These are phyloP conservation scores for Moricandia arvensis DNA, from an alignment of 345 rosid genomes.

Conservation along the genomic window DNA sequence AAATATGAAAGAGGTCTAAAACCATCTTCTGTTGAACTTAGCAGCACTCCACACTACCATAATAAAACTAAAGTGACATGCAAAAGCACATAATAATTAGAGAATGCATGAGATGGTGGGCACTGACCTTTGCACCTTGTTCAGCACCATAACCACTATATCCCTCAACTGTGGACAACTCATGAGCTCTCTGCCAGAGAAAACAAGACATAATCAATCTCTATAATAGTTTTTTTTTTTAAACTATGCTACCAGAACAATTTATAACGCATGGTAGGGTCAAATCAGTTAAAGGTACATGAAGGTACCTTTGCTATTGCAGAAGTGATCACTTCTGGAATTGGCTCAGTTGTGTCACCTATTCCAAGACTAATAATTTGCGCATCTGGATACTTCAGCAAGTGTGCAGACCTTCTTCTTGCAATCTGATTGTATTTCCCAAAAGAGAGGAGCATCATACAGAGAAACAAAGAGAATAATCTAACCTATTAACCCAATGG, in stretches of 20 bases:
- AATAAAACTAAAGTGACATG: neutral
- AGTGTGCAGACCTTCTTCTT: conserved; percentile 78
- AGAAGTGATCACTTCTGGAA: conserved; percentile 86
- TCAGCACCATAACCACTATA: conserved; percentile 96
- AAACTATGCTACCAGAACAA: neutral
- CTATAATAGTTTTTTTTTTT: neutral
- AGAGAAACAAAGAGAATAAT: neutral
- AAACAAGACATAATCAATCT: neutral
- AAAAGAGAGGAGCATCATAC: conserved; percentile 6
- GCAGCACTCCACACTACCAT: neutral
- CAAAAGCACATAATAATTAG: neutral
- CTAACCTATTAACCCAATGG: neutral
- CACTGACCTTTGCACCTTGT: conserved; percentile 89
- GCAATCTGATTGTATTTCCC: conserved; percentile 55
- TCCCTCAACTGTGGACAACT: conserved; percentile 75
- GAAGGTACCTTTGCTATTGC: conserved; percentile 66
- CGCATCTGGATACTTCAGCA: conserved; percentile 82
- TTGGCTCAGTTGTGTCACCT: conserved; percentile 98
- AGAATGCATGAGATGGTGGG: neutral
- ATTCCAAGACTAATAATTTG: conserved; percentile 91
- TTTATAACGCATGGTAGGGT: neutral
- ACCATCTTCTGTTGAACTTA: neutral
- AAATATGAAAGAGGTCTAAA: neutral
- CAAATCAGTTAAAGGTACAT: neutral
- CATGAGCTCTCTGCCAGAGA: conserved; percentile 62